Evolutionary conservation across 176 grass and related monocot species (phyloP), one percentile per base, ranked within the genome.

Genomic region (Zoysia pacifica): DNA sequence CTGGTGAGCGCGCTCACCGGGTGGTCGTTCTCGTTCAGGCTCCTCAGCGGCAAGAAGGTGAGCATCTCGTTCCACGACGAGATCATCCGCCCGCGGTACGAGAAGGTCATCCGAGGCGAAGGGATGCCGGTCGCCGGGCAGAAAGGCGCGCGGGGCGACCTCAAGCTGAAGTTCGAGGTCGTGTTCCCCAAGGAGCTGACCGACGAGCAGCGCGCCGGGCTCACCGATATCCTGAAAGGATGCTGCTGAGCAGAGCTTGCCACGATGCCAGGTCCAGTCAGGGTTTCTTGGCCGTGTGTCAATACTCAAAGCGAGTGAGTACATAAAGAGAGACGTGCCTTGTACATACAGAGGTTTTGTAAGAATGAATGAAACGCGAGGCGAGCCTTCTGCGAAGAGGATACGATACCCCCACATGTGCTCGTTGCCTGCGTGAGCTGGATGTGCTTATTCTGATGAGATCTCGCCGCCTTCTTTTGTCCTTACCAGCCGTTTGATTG

Each of bases 11-110:
- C 95, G 46, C 90, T 94, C 65, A 93, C 88, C 0, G 95, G 95
- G 13, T 97, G 95, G 95, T 82, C 81, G 15, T 91, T 94, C 83
- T 90, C 87, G 5, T 94, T 97, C 83, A 74, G 91, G 65, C 85
- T 94, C 0, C 76, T 94, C 4, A 82, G 65, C 1, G 92, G 95
- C 59, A 85, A 73, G 81, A 97, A 94, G 69, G 87, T 94, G 87
- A 93, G 36, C 83, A 89, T 81, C 74, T 70, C 87, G 16, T 97
- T 97, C 72, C 69, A 83, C 4, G 95, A 97, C 0, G 87, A 94
- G 62, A 36, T 97, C 88, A 89, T 97, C 79, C 64, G 73, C 56
- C 95, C 92, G 0, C 90, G 89, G 1, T 65, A 83, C 18, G 95
- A 97, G 74, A 97, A 97, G 81, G 71, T 93, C 43, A 87, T 94